These are phyloP conservation scores for Fusarium lyarnte DNA, from an alignment of 2,329 filamentous ascomycete species.

Conservation along the genomic window DNA sequence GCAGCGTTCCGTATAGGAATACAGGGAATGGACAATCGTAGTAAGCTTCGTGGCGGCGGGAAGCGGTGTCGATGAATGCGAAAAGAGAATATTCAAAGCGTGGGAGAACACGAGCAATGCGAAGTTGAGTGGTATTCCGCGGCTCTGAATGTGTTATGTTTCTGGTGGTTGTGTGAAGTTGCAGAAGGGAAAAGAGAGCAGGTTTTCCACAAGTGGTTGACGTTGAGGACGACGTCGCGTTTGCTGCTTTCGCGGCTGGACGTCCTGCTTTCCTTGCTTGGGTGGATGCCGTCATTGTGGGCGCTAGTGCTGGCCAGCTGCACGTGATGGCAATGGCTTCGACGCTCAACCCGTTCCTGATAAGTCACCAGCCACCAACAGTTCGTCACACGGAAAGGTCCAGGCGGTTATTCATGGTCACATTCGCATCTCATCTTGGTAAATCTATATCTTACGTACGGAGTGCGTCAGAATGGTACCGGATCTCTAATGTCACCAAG, in stretches of 20 bases:
- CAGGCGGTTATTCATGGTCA: slow-evolving; percentile 6
- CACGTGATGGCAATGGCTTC: slow-evolving; percentile 35
- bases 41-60: not conserved
- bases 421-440: slow-evolving; percentile 2
- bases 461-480: not conserved
- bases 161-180: slow-evolving; percentile 1
- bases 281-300: slow-evolving; percentile 44
- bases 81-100: not conserved
- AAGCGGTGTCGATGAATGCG: slow-evolving; percentile 12
- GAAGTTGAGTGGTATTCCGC: not conserved
- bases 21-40: not conserved
- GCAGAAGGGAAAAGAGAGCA: not conserved
- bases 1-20: not conserved
- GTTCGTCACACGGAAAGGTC: slow-evolving; percentile 12
- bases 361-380: slow-evolving; percentile 12
- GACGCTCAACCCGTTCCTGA: slow-evolving; percentile 14
- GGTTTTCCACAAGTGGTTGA: slow-evolving; percentile 32
- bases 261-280: slow-evolving; percentile 38
- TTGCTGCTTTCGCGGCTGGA: slow-evolving; percentile 29
- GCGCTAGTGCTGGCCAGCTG: slow-evolving; percentile 34
- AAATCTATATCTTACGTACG: not conserved
- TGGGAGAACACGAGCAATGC: not conserved
- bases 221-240: slow-evolving; percentile 31
- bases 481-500: not conserved
- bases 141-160: not conserved